Base-by-base conservation (phyloP, 2,329 filamentous ascomycete genomes). In the Trichoderma lentiforme region DNA sequence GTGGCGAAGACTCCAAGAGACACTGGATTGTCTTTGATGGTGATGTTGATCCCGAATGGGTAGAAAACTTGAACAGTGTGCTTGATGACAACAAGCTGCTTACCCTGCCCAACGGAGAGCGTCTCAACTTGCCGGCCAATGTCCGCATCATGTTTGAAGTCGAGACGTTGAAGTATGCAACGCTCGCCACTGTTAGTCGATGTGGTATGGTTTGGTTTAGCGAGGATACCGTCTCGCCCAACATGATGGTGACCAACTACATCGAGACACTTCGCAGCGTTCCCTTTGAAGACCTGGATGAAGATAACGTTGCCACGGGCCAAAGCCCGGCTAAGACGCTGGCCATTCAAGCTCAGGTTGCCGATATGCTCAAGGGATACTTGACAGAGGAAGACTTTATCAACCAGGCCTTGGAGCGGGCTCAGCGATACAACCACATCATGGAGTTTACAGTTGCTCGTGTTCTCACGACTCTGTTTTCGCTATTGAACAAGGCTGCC, bases 121-220 rank as follows among this genome's bases (percentile, higher is more conserved):
- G 96, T 86, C 91, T 99, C 70, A 98, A 96, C 79, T 84, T 99
- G 57, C 97, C 96, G 4, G 79, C 92, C 2, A 99, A 99, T 78
- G 96, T 99, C 30, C 93, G 97, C 76, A 97, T 99, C 83, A 98
- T 99, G 95, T 99, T 99, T 78, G 96, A 99, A 84, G 96, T 99
- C 43, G 97, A 99, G 84, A 98, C 92, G 3, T 86, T 99, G 73
- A 97, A 97, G 80, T 99, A 99, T 80, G 96, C 96, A 47, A 99
- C 96, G 0, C 89, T 99, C 58, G 96, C 96, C 71, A 99, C 96
- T n/a, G 96, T 99, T 79, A 97, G 93, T 90, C 94, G 96, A 84
- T 99, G 96, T 81, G 96, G 96, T 87, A 99, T 99, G 96, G 97
- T 99, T 15, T 99, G 96, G 96, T 99, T 98, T 84, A 99, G 94